A percentile compares a stretch with the other conserved stretches of the same genome.
These are phyloP conservation scores for Epichloe uncinata DNA, from an alignment of 2,329 filamentous ascomycete genomes.

Conservation along the genomic window DNA sequence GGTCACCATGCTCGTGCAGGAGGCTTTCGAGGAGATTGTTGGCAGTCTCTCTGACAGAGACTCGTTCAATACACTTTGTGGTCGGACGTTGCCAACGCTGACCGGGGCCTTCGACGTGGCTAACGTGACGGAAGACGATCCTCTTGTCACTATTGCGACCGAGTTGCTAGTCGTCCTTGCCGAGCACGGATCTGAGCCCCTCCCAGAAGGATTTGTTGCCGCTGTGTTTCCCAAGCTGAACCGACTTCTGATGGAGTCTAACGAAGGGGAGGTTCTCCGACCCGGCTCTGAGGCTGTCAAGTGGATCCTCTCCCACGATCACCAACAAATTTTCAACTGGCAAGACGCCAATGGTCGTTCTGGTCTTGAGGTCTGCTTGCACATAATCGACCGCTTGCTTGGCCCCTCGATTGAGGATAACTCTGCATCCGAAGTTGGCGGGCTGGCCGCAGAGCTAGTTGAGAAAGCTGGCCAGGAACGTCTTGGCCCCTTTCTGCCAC, in stretches of 20 bases:
- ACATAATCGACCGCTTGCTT: constrained; percentile 84
- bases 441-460: constrained; percentile 84
- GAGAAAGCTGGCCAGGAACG: constrained; percentile 89
- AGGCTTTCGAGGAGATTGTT: constrained; percentile 84
- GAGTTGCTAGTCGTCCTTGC: constrained; percentile 72
- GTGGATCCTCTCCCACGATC: constrained; percentile 80
- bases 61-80: constrained; percentile 65
- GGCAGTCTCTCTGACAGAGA: constrained; percentile 51
- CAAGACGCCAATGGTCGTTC: constrained; percentile 66
- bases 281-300: constrained; percentile 77
- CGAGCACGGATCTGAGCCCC: constrained; percentile 69
- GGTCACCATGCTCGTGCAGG: constrained; percentile 72
- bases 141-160: constrained; percentile 73
- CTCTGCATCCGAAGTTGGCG: constrained; percentile 89
- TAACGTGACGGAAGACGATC: constrained; percentile 70
- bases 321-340: constrained; percentile 81
- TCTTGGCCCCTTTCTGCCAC: constrained; percentile 77
- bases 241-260: constrained; percentile 65
- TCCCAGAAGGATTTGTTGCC: constrained; percentile 75
- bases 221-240: constrained; percentile 80
- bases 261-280: constrained; percentile 79
- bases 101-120: constrained; percentile 84
- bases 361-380: constrained; percentile 76
- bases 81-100: constrained; percentile 75
- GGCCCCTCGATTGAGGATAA: constrained; percentile 79